Evolutionary conservation across 768 basidiomycete genomes (phyloP), one percentile per base, ranked within the genome.

Genomic region (Podaxis sp.): DNA sequence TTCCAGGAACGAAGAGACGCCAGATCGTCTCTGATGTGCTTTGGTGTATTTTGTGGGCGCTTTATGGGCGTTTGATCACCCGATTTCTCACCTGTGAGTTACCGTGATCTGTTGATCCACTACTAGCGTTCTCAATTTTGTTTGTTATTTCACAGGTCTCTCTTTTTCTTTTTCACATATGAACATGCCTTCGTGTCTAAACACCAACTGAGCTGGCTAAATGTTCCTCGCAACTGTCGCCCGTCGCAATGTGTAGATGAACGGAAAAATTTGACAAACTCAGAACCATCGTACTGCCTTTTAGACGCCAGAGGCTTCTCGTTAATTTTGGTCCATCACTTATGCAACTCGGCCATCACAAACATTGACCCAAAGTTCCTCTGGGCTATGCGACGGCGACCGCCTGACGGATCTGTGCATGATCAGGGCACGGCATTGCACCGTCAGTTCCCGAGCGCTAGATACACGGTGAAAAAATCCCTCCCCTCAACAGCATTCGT

Each of bases 21-120:
- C 47, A 4, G 49, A 59, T 17, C 58, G 58, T 25, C 58, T 59
- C 25, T 59, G 36, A 59, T 17, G 27, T 5, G 33, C n/a, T 13
- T 22, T 27, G 8, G 25, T 24, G 49, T 17, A 17, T 9, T 19
- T 17, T 29, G 5, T 29, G 27, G 6, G 27, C 6, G 5, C 5
- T 6, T 46, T 6, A 46, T 19, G 19, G 15, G 17, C 19, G 43
- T n/a, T 43, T 12, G 40, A 19, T 17, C 17, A 43, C 5, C 19
- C 40, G 15, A 12, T 17, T n/a, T 43, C 38, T 11, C 15, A 12
- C 38, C 9, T 11, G 43, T 46, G 19, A 46, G 43, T n/a, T 9
- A 46, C 17, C 43, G n/a, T 46, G 43, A 46, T 46, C 17, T 33
- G 33, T 33, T 33, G 33, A 33, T 33, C 33, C 33, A 33, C 8